These are phyloP conservation scores for Coemansia sp. DNA, from an alignment of 192 early-diverging fungal species.

Conservation along the genomic window DNA sequence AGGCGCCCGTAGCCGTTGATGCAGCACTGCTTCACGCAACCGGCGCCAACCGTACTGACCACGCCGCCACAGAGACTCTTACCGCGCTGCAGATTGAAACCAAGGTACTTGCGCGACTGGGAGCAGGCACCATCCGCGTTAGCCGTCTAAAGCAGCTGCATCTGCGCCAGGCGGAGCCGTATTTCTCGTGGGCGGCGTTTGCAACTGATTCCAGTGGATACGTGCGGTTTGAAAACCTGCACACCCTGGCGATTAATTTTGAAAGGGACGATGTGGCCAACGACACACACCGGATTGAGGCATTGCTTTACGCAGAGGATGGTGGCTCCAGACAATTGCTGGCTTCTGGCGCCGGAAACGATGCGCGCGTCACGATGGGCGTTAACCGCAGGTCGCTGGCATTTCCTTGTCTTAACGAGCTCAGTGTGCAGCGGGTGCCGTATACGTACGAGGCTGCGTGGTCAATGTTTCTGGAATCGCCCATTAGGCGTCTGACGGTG, in stretches of 20 bases:
- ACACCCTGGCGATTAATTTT: slow-evolving; percentile 33
- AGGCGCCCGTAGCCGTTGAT: not conserved
- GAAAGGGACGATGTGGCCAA: slow-evolving; percentile 38
- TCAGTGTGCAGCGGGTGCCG: slow-evolving; percentile 25
- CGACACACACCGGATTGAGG: slow-evolving; percentile 24
- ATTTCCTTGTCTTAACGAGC: slow-evolving; percentile 17
- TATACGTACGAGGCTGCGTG: slow-evolving; percentile 39
- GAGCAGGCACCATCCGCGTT: not conserved
- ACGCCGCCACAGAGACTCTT: not conserved
- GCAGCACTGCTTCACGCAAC: not conserved
- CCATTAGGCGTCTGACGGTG: slow-evolving; percentile 19
- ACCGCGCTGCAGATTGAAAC: slow-evolving; percentile 30
- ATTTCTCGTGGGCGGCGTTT: slow-evolving; percentile 41
- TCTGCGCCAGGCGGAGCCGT: slow-evolving; percentile 25
- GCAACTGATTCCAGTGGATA: not conserved
- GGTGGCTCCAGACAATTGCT: too few relatives aligned
- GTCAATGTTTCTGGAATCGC: slow-evolving; percentile 41
- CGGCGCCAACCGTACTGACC: not conserved
- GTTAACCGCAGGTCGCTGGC: slow-evolving; percentile 12
- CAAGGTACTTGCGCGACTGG: slow-evolving; percentile 9
- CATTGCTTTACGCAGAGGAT: slow-evolving; percentile 5
- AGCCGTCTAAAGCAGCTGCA: slow-evolving; percentile 18
- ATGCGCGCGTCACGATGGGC: slow-evolving; percentile 34
- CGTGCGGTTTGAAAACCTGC: slow-evolving; percentile 18
- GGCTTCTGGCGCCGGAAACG: not conserved